phyloP scores from a whole-genome alignment of 148 eudicot species.

The Camellia lanceoleosa region DNA sequence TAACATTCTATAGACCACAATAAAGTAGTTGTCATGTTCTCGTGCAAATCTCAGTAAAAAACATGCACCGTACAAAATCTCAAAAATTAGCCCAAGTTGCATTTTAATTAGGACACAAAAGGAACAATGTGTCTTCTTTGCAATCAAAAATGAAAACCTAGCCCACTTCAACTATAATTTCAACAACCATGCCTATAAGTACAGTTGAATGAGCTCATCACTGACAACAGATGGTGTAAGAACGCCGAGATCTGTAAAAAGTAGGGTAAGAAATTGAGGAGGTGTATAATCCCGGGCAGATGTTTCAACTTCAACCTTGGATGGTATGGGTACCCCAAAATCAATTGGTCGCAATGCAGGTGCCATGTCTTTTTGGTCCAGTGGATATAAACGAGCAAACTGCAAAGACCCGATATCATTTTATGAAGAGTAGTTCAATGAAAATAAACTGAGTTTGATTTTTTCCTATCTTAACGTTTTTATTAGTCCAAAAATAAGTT shows the following conservation, averaged over 20 bases:
- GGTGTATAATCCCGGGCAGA: constrained; percentile 98
- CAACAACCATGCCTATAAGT: constrained; percentile 40
- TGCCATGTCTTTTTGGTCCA: constrained; percentile 96
- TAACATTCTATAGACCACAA: too few relatives aligned
- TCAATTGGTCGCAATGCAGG: constrained; percentile 95
- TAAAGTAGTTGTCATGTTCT: background rate
- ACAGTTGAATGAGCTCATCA: constrained; percentile 93
- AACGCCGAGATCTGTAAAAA: constrained; percentile 89
- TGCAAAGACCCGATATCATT: constrained; percentile 27
- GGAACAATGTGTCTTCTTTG: background rate
- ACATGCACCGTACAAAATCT: constrained; percentile 3
- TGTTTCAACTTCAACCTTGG: constrained; percentile 90
- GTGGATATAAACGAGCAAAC: constrained; percentile 96
- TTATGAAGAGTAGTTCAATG: background rate
- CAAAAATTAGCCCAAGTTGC: constrained; percentile 11
- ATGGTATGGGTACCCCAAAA: constrained; percentile 94
- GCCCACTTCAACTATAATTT: background rate
- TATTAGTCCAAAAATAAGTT: background rate
- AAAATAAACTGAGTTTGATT: background rate
- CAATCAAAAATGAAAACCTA: constrained; percentile 1
- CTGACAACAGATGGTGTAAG: constrained; percentile 92
- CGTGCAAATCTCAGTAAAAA: background rate
- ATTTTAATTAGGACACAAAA: background rate
- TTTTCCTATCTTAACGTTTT: background rate
- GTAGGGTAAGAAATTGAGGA: constrained; percentile 87